A percentile compares a stretch with the other conserved stretches of the same genome.
Evolutionary conservation across 1,284 basidiomycete genomes (phyloP).

Genomic region (Neonothopanus nambi): DNA sequence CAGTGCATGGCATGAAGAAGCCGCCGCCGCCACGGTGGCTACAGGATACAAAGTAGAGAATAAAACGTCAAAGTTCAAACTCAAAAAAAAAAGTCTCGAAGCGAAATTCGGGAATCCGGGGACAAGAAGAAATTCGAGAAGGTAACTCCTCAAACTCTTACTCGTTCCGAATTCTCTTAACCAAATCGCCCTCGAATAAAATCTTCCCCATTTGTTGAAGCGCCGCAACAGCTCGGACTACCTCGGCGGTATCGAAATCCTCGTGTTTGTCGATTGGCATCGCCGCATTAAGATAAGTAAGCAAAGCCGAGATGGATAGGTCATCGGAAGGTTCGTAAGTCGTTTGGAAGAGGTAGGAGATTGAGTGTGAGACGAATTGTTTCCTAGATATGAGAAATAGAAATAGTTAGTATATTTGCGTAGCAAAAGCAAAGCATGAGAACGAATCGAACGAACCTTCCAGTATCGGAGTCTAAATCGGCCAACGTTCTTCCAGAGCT

Average conservation of each 20-base stretch:
- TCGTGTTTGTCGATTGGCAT: constrained; percentile 76
- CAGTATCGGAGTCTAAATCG: constrained; percentile 54
- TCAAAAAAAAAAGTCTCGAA: no score
- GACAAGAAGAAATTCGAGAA: no score
- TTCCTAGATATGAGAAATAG: constrained; percentile 37
- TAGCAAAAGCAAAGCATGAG: constrained; percentile 11
- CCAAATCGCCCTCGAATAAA: constrained; percentile 13
- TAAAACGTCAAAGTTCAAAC: no score
- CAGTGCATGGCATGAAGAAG: no score
- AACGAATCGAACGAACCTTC: constrained; percentile 60
- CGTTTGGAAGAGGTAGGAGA: constrained; percentile 60
- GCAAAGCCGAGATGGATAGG: constrained; percentile 61
- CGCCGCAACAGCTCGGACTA: constrained; percentile 54
- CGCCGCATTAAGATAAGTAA: constrained; percentile 71
- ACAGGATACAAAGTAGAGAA: no score
- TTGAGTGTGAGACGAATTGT: constrained; percentile 57
- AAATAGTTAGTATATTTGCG: constrained; percentile 8
- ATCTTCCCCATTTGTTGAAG: constrained; percentile 52
- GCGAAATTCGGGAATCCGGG: no score
- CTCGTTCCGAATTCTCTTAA: constrained; percentile 8
- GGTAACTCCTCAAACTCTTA: no score
- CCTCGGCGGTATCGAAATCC: constrained; percentile 75
- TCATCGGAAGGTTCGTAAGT: constrained; percentile 67
- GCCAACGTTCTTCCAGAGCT: constrained; percentile 39
- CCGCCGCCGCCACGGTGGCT: no score